These are phyloP conservation scores for Colletotrichum sidae DNA, from an alignment of 2,329 filamentous ascomycete species.

Conservation along the genomic window DNA sequence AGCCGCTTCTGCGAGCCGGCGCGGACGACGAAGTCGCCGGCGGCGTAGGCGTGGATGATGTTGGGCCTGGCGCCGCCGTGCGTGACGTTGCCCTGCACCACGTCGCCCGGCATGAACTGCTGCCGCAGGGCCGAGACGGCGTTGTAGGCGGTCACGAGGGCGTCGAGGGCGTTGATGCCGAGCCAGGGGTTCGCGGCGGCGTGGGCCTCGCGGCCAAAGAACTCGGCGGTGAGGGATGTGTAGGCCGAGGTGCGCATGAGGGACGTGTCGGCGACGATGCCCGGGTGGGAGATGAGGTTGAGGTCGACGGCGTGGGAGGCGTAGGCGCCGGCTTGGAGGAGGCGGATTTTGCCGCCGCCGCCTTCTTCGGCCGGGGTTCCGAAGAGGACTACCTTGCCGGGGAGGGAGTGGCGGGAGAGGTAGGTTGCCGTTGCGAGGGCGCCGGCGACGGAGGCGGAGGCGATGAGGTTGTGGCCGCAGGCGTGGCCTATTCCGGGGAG, in stretches of 20 bases:
- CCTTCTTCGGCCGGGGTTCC: conserved; percentile 67
- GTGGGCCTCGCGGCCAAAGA: conserved; percentile 66
- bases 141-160: conserved; percentile 61
- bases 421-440: conserved; percentile 58
- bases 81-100: conserved; percentile 64
- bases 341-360: conserved; percentile 44
- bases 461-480: conserved; percentile 67
- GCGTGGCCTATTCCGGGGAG: conserved; percentile 63
- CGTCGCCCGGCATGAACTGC: conserved; percentile 63
- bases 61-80: conserved; percentile 66
- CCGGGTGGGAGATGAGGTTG: conserved; percentile 62
- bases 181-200: conserved; percentile 69
- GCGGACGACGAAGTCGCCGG: conserved; percentile 47
- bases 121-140: conserved; percentile 64
- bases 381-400: conserved; percentile 58
- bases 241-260: conserved; percentile 66
- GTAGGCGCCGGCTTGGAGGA: conserved; percentile 47
- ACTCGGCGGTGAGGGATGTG: conserved; percentile 60
- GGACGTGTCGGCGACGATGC: conserved; percentile 56
- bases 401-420: conserved; percentile 53
- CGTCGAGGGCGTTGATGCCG: conserved; percentile 70
- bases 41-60: conserved; percentile 64
- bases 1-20: conserved; percentile 47
- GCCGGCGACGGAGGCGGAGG: conserved; percentile 58
- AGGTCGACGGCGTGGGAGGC: conserved; percentile 57